Conservation (phyloP, 2,329 filamentous ascomycete species). For the Claviceps pusilla region DNA sequence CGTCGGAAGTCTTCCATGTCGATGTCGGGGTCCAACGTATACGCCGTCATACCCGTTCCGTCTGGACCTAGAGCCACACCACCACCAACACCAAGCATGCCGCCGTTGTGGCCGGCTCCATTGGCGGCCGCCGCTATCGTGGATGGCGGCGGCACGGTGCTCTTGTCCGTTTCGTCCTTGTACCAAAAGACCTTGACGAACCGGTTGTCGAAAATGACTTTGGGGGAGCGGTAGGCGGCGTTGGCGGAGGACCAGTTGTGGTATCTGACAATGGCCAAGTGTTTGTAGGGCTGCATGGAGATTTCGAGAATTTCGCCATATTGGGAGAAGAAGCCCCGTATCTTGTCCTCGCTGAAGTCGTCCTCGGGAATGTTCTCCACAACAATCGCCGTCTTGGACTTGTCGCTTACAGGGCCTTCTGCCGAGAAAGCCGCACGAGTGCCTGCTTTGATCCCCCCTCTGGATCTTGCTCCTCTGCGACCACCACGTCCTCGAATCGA, state of each 20-base stretch:
- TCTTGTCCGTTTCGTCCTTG: constrained; percentile 36
- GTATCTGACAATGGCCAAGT: constrained; percentile 55
- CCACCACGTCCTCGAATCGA: constrained; percentile 18
- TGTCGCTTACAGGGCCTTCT: constrained; percentile 47
- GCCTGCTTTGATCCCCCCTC: constrained; percentile 21
- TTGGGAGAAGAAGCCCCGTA: constrained; percentile 54
- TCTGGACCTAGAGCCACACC: constrained; percentile 7
- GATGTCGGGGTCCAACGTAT: constrained; percentile 29
- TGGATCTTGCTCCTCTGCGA: constrained; percentile 17
- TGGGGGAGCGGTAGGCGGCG: constrained; percentile 59
- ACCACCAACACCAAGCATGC: too few relatives aligned
- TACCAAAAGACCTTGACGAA: constrained; percentile 79
- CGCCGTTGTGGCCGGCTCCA: constrained; percentile 7
- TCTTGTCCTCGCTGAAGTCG: constrained; percentile 47
- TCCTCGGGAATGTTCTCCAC: constrained; percentile 66
- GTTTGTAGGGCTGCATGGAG: constrained; percentile 49
- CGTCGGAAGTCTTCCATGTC: constrained; percentile 55
- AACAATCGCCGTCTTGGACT: constrained; percentile 51
- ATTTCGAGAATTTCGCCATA: constrained; percentile 54
- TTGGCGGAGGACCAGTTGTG: constrained; percentile 50
- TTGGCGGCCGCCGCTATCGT: constrained; percentile 9
- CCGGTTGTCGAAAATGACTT: constrained; percentile 69
- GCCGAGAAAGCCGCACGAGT: constrained; percentile 47
- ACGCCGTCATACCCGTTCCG: constrained; percentile 5
- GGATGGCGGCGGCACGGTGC: constrained; percentile 11